These are phyloP conservation scores for Lathyrus aphaca DNA, from an alignment of 306 rosid species.

Conservation along the genomic window DNA sequence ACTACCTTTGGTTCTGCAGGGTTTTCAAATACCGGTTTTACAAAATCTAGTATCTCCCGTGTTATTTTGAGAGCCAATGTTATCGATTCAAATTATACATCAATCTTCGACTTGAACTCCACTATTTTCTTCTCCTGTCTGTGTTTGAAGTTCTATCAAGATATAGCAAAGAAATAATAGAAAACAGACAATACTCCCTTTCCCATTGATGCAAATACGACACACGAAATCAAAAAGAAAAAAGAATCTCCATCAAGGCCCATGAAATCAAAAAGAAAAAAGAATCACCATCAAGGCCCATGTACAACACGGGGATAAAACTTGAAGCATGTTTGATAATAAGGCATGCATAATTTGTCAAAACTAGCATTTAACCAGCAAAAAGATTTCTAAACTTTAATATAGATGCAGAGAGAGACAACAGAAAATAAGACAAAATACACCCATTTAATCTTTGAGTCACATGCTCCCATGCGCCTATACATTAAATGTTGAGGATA, in stretches of 20 bases:
- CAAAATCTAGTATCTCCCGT: not conserved
- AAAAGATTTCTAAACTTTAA: not conserved
- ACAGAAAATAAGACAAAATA: not conserved
- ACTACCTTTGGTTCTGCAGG: no score
- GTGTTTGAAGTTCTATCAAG: no score
- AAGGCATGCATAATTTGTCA: conserved; percentile 7
- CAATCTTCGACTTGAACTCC: not conserved
- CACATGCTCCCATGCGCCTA: not conserved
- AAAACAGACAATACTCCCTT: not conserved
- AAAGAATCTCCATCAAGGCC: not conserved
- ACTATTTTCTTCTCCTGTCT: no score
- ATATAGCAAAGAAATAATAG: no score
- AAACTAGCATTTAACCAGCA: conserved; percentile 10
- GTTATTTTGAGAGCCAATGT: not conserved
- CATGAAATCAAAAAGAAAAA: not conserved
- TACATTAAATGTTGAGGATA: no score
- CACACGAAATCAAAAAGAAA: not conserved
- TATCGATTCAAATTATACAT: not conserved
- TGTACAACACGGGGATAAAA: conserved; percentile 3
- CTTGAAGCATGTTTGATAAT: not conserved
- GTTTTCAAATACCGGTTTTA: no score
- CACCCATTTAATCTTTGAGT: not conserved
- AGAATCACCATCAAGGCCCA: not conserved
- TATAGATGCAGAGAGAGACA: conserved; percentile 6
- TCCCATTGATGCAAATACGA: not conserved